Base-by-base conservation (phyloP, 106 monocot species). In the Dioscorea alata region DNA sequence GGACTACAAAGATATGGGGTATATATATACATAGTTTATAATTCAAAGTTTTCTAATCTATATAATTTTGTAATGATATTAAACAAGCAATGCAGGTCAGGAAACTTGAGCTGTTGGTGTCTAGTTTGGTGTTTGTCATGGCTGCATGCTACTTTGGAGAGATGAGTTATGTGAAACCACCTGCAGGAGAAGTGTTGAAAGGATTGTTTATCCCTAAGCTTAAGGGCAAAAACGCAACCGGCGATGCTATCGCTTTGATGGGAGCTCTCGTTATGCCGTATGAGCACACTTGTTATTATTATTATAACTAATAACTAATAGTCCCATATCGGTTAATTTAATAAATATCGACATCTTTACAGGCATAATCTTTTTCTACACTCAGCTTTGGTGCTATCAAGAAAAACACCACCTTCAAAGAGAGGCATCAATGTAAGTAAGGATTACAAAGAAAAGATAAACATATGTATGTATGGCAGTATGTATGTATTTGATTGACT, bases 1-100 rank as follows among this genome's bases (percentile, higher is more conserved):
- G 90, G 86, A 17, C 53, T 94, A 23, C 94, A 94, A 63, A 82
- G 79, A 84, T 94, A 83, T 59, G 94, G 90, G 81, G 93, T 94
- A 28, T 28, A 28, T 28, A 28, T 28, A 28, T 28, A 28, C 3
- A 28, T 28, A 28, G 28, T 28, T 28, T 28, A 28, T 28, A 28
- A 28, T 28, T 28, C 28, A 28, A 28, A 28, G 28, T 28, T 28
- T 28, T 28, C 28, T 3, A 28, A 28, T 28, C 28, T 28, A 28
- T 28, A 28, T 28, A 28, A 28, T 28, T 1, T 28, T 3, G 3
- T 3, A 28, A 1, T 28, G 28, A 28, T 1, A 1, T 28, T 1
- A 28, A 28, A 28, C 28, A 28, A 28, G 0, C 25, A 9, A 13
- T 59, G 23, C 66, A 85, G 85, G 68, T 85, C 4, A 35, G 85